Evolutionary conservation across 345 rosid genomes (phyloP), one percentile per base, ranked within the genome.

Genomic region (Erysimum cheiranthoides): DNA sequence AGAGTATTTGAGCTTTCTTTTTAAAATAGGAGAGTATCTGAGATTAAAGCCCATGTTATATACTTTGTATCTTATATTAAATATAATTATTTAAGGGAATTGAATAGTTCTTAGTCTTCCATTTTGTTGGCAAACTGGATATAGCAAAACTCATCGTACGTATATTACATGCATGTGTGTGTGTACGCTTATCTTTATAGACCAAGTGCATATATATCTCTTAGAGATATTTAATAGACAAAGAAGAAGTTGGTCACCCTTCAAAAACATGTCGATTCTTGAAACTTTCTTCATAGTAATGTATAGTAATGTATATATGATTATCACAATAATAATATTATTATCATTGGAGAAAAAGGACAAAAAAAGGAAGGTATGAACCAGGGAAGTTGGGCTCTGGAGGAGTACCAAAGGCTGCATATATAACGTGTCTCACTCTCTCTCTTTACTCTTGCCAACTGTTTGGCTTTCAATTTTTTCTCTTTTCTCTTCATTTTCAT

Each of bases 341-440:
- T 11, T 3, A 39, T n/a, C 11, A 45, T 11, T 50, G 5, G 43
- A 64, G 35, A 34, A 45, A 75, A 27, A 16, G 35, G 75, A 70
- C 80, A 76, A 70, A 28, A 68, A 3, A 76, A 54, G 65, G 70
- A 76, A 62, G 75, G 71, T 76, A 53, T 25, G 80, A 69, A 69
- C 65, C 51, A 53, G 80, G 70, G 75, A 70, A 69, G 80, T 70
- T 76, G 70, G 80, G 65, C 80, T 76, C 80, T 76, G 65, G 32
- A 43, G 65, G 42, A 53, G 11, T 52, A 43, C 70, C 65, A 76
- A 76, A 76, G 70, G 79, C 75, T 69, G 59, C 70, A 61, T 21
- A 21, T 34, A 6, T 59, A 34, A 76, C 73, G 79, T 74, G 68
- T 68, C 62, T 30, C 27, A 9, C 51, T 67, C 78, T 47, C 65